These are phyloP conservation scores for Podaxis sp. DNA, from an alignment of 768 basidiomycete species.

Conservation along the genomic window DNA sequence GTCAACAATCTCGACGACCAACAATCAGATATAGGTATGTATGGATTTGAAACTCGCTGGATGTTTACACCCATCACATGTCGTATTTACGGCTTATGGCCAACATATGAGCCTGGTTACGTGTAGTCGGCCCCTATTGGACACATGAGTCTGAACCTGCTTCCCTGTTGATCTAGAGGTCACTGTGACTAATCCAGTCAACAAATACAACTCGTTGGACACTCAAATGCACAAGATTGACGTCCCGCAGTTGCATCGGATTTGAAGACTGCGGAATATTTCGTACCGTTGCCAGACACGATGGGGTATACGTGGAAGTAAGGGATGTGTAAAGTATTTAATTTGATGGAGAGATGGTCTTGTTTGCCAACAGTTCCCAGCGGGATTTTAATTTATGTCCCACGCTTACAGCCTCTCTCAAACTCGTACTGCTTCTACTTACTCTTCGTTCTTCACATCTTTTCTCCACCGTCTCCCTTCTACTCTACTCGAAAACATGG, in stretches of 20 bases:
- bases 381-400: conserved; percentile 47
- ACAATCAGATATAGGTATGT: too few relatives aligned
- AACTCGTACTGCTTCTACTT: conserved; percentile 22
- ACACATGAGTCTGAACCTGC: too few relatives aligned
- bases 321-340: conserved; percentile 6
- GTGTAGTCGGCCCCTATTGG: too few relatives aligned
- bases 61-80: too few relatives aligned
- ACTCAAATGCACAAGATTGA: not conserved
- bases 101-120: too few relatives aligned
- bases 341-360: conserved; percentile 18
- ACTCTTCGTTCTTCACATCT: conserved; percentile 29
- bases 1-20: too few relatives aligned
- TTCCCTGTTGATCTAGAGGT: not conserved
- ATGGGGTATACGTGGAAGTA: conserved; percentile 12
- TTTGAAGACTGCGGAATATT: not conserved
- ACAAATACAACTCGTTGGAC: not conserved
- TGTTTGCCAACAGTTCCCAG: conserved; percentile 29
- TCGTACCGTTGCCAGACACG: not conserved
- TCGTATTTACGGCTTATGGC: too few relatives aligned
- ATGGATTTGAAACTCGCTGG: too few relatives aligned
- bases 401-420: conserved; percentile 35
- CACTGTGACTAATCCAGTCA: not conserved
- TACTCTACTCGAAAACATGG: conserved; percentile 53
- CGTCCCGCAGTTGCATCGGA: not conserved
- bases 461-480: conserved; percentile 31